phyloP scores from a whole-genome alignment of 1,284 basidiomycete genomes.

The Sanghuangporus baumii region DNA sequence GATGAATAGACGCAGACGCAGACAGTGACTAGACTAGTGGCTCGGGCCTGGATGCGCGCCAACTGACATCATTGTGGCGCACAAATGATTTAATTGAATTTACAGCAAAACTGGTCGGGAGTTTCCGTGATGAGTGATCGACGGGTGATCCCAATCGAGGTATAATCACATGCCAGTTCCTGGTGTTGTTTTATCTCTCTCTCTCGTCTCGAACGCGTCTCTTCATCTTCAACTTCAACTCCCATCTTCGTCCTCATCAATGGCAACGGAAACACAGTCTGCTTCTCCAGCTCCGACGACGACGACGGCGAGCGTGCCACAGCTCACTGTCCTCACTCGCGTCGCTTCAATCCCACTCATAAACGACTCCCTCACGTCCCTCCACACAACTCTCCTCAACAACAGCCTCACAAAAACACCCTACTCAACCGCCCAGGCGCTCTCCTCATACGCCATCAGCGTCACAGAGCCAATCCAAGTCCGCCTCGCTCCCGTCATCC shows the following conservation, averaged over 20 bases:
- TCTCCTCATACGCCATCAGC: slow-evolving; percentile 55
- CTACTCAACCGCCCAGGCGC: slow-evolving; percentile 54
- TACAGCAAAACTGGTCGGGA: not conserved
- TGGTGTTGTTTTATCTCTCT: too few relatives aligned
- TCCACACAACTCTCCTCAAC: slow-evolving; percentile 52
- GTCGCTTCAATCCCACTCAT: slow-evolving; percentile 67
- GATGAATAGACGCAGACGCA: too few relatives aligned
- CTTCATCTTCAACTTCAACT: not conserved
- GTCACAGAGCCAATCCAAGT: slow-evolving; percentile 59
- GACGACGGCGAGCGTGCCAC: slow-evolving; percentile 33
- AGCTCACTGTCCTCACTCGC: slow-evolving; percentile 55
- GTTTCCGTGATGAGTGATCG: not conserved
- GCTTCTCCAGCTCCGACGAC: slow-evolving; percentile 22
- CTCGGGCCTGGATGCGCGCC: too few relatives aligned
- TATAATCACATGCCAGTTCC: not conserved
- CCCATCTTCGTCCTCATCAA: slow-evolving; percentile 19
- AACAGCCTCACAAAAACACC: slow-evolving; percentile 58
- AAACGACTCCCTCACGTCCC: slow-evolving; percentile 50
- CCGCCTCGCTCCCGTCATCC: slow-evolving; percentile 58
- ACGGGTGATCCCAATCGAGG: too few relatives aligned
- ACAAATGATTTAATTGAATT: too few relatives aligned
- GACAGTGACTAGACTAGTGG: too few relatives aligned
- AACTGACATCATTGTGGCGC: too few relatives aligned
- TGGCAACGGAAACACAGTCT: slow-evolving; percentile 39
- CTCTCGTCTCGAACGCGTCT: not conserved